phyloP scores from a whole-genome alignment of 257 asterid species.

The Mentha longifolia region DNA sequence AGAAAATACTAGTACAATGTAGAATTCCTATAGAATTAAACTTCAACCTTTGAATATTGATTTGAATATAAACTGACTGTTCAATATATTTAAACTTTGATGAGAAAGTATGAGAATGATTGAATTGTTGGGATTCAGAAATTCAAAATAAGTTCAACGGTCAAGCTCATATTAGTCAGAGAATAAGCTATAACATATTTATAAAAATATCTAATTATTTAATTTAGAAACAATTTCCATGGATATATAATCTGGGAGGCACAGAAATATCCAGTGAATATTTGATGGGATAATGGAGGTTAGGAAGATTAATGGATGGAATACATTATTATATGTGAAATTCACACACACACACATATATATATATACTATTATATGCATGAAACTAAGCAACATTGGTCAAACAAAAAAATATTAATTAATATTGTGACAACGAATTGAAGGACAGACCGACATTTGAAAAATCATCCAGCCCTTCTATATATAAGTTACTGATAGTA shows the following conservation, averaged over 20 bases:
- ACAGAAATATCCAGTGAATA: background rate
- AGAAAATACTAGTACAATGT: background rate
- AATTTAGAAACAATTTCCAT: too few species aligned
- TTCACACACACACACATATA: too few species aligned
- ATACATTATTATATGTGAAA: too few species aligned
- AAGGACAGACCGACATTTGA: constrained; percentile 39
- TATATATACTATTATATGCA: constrained; percentile 12
- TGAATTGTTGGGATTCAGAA: background rate
- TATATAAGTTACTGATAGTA: constrained; percentile 5
- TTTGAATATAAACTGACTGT: background rate
- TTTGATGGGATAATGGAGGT: background rate
- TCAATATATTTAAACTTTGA: background rate
- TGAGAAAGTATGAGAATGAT: background rate
- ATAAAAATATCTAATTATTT: background rate
- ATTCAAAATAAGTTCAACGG: constrained; percentile 6
- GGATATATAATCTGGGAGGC: too few species aligned
- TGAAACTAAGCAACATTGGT: constrained; percentile 15
- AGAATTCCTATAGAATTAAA: background rate
- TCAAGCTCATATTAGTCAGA: background rate
- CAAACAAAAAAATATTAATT: constrained; percentile 26
- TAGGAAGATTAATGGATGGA: constrained; percentile 2
- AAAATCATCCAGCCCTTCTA: constrained; percentile 13
- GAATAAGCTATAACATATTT: too few species aligned
- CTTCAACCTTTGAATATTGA: background rate
- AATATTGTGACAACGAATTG: constrained; percentile 32